Conservation (phyloP, 257 asterid genomes). For the Rauvolfia tetraphylla region DNA sequence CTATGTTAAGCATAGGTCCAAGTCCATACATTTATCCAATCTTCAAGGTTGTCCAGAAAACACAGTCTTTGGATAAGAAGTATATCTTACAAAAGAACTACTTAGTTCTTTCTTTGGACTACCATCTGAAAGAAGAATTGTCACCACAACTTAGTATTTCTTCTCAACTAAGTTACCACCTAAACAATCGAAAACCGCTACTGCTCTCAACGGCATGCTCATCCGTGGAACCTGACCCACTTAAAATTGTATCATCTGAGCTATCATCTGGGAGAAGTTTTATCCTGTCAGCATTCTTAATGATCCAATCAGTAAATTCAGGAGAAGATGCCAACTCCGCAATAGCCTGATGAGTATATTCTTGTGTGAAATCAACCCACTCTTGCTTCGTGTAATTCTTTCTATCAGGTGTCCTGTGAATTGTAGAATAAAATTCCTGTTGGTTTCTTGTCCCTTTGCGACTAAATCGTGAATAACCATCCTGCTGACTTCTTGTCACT, state of each 20-base stretch:
- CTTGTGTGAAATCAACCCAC: slow-evolving; percentile 72
- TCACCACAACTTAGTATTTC: not conserved
- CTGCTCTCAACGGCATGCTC: slow-evolving; percentile 52
- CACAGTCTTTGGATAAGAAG: too few species aligned
- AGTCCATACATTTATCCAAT: too few species aligned
- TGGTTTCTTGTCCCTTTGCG: slow-evolving; percentile 19
- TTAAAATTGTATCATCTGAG: slow-evolving; percentile 59
- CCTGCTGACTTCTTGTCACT: slow-evolving; percentile 12
- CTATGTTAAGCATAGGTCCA: too few species aligned
- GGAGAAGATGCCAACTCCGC: slow-evolving; percentile 69
- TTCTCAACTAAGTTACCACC: slow-evolving; percentile 21
- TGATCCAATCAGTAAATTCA: slow-evolving; percentile 71
- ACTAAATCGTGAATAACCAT: slow-evolving; percentile 27
- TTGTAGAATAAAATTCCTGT: slow-evolving; percentile 49
- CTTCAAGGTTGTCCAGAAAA: too few species aligned
- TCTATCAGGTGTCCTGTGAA: slow-evolving; percentile 58
- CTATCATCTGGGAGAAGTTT: slow-evolving; percentile 46
- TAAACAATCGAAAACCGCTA: slow-evolving; percentile 42
- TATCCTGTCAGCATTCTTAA: slow-evolving; percentile 55
- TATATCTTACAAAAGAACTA: too few species aligned
- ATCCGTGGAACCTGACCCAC: slow-evolving; percentile 64
- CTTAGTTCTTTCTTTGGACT: too few species aligned
- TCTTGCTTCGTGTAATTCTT: slow-evolving; percentile 63
- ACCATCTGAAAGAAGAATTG: not conserved
- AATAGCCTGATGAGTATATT: slow-evolving; percentile 62